Percentiles rank a stretch among this genome's conserved stretches.
phyloP scores from a whole-genome alignment of 2,329 filamentous ascomycete species.

The Passalora sequoiae region DNA sequence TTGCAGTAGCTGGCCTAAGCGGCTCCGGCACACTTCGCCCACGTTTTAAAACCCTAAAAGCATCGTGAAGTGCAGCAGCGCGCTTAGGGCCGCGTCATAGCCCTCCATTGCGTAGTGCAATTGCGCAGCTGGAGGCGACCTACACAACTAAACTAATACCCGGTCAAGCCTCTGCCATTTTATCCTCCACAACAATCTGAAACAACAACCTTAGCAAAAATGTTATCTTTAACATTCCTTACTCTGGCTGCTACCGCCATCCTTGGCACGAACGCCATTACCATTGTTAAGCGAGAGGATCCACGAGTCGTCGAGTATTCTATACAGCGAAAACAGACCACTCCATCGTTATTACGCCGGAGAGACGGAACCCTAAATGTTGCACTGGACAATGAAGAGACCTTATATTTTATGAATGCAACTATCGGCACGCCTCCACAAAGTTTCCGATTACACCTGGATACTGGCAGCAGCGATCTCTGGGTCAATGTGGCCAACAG shows the following conservation, averaged over 20 bases:
- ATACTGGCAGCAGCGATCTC: slow-evolving; percentile 60
- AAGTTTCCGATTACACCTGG: slow-evolving; percentile 52
- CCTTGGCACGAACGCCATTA: slow-evolving; percentile 27
- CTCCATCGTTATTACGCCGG: slow-evolving; percentile 42
- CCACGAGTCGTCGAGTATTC: slow-evolving; percentile 48
- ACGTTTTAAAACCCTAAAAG: too few relatives aligned
- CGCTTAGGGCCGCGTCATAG: slow-evolving; percentile 9
- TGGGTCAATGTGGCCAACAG: slow-evolving; percentile 64
- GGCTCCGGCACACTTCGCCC: too few relatives aligned
- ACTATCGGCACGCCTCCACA: slow-evolving; percentile 55
- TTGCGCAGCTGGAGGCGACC: too few relatives aligned
- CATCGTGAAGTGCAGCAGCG: background rate
- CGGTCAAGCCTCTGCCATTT: background rate
- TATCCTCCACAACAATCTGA: background rate
- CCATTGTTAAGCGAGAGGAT: slow-evolving; percentile 26
- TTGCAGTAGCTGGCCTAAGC: too few relatives aligned
- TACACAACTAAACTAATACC: slow-evolving; percentile 4
- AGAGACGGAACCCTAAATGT: slow-evolving; percentile 40
- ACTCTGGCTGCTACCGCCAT: slow-evolving; percentile 25
- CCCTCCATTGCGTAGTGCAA: slow-evolving; percentile 12
- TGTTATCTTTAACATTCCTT: slow-evolving; percentile 25
- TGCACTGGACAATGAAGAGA: slow-evolving; percentile 54
- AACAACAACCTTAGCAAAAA: slow-evolving; percentile 5
- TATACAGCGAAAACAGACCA: slow-evolving; percentile 46
- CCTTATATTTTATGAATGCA: slow-evolving; percentile 56